Conservation (phyloP, 2,329 filamentous ascomycete genomes). For the Cordyceps fumosorosea region DNA sequence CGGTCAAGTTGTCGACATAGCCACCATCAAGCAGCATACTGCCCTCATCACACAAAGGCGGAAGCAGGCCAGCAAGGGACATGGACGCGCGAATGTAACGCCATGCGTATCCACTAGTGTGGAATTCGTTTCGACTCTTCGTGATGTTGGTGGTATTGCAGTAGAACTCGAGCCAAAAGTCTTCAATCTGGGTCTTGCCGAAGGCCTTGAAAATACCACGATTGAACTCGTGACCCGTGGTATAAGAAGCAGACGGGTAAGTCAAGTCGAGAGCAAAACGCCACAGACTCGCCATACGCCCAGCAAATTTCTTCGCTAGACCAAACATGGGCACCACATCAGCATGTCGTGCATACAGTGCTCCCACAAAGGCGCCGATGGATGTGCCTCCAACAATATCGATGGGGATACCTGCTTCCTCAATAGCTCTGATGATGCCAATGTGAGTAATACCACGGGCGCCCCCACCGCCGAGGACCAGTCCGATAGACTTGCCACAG, state of each 20-base stretch:
- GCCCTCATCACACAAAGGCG: conserved; percentile 92
- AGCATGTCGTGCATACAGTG: conserved; percentile 89
- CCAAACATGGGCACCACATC: conserved; percentile 97
- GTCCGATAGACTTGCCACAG: conserved; percentile 88
- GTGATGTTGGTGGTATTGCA: conserved; percentile 99
- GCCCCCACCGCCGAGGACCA: conserved; percentile 90
- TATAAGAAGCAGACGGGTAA: conserved; percentile 94
- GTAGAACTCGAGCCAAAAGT: conserved; percentile 98
- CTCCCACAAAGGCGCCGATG: conserved; percentile 92
- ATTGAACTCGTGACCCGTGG: conserved; percentile 97
- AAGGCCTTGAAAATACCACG: conserved; percentile 98
- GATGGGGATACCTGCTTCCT: conserved; percentile 93
- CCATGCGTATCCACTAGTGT: conserved; percentile 96
- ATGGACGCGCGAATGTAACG: conserved; percentile 94
- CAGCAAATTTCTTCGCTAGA: conserved; percentile 92
- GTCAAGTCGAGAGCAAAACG: conserved; percentile 94
- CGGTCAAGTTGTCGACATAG: conserved; percentile 94
- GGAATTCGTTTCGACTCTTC: conserved; percentile 84
- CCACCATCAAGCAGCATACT: conserved; percentile 95
- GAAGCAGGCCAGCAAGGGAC: conserved; percentile 87
- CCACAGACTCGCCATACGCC: conserved; percentile 99
- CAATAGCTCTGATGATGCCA: conserved; percentile 87
- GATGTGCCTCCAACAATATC: conserved; percentile 94
- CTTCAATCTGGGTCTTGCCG: conserved; percentile 93
- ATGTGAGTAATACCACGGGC: conserved; percentile 89